Evolutionary conservation across 176 grass and related monocot genomes (phyloP).

Genomic region (Aegilops speltoides): DNA sequence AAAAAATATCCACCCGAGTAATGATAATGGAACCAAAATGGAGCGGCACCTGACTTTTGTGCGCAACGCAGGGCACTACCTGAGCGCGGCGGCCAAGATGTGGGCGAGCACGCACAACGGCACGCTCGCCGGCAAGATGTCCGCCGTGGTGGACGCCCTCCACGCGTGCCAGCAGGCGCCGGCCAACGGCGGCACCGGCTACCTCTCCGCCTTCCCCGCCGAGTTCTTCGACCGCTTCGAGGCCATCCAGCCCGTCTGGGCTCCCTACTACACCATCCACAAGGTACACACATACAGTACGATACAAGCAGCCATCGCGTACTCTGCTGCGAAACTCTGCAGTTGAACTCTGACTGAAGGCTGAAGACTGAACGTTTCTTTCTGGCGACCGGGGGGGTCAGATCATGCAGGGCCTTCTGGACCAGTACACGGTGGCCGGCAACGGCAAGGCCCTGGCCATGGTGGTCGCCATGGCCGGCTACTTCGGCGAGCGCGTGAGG

Average conservation of each 20-base stretch:
- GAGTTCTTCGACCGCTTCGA: constrained; percentile 97
- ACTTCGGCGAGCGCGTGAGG: constrained; percentile 72
- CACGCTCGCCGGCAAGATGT: constrained; percentile 71
- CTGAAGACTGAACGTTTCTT: too few species aligned
- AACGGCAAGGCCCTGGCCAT: constrained; percentile 62
- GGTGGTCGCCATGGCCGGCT: constrained; percentile 79
- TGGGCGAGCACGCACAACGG: constrained; percentile 90
- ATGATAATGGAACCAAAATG: too few species aligned
- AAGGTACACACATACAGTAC: constrained; percentile 44
- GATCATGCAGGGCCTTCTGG: constrained; percentile 93
- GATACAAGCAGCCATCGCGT: background rate
- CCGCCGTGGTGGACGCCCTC: constrained; percentile 61
- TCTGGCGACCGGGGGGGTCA: background rate
- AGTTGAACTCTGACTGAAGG: too few species aligned
- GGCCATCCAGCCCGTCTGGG: constrained; percentile 79
- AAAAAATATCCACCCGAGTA: too few species aligned
- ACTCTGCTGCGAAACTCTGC: background rate
- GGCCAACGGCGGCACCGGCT: constrained; percentile 53
- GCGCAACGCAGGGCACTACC: constrained; percentile 71
- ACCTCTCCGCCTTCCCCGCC: constrained; percentile 94
- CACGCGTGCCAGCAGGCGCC: constrained; percentile 63
- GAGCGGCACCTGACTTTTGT: background rate
- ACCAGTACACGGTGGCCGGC: constrained; percentile 71
- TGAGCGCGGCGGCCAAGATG: constrained; percentile 77
- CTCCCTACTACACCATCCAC: constrained; percentile 97